Percentiles rank a stretch among this genome's conserved stretches.
Evolutionary conservation across 2,329 filamentous ascomycete species (phyloP).

Genomic region (Neospermospora avenae): DNA sequence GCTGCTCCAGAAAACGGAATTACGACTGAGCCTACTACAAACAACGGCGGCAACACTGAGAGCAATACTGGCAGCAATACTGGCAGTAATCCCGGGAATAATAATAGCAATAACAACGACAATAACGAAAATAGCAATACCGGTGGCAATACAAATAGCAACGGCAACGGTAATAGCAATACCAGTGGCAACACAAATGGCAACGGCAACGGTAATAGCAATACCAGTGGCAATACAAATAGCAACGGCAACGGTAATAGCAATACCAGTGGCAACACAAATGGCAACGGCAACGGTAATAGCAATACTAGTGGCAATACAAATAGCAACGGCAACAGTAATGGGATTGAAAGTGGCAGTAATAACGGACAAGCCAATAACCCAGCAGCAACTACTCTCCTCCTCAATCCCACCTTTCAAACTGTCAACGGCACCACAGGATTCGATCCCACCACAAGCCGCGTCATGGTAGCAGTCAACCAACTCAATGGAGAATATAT

Average conservation of each 20-base stretch:
- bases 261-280: not conserved
- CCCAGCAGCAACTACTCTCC: slow-evolving; percentile 17
- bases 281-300: too few relatives aligned
- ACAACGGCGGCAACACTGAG: not conserved
- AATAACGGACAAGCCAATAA: slow-evolving; percentile 5
- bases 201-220: not conserved
- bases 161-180: not conserved
- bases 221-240: not conserved
- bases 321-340: not conserved
- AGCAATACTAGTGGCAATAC: not conserved
- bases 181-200: not conserved
- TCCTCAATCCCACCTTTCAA: slow-evolving; percentile 18
- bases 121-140: not conserved
- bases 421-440: slow-evolving; percentile 7
- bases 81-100: not conserved
- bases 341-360: not conserved
- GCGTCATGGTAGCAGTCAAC: slow-evolving; percentile 12
- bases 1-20: not conserved
- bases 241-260: not conserved
- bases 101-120: not conserved
- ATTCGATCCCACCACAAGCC: slow-evolving; percentile 8
- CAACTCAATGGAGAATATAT: slow-evolving; percentile 22
- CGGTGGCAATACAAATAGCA: not conserved
- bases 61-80: not conserved
- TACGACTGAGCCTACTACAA: not conserved